A percentile compares a stretch with the other conserved stretches of the same genome.
Evolutionary conservation across 2,329 filamentous ascomycete species (phyloP).

Genomic region (Tolypocladium sp.): DNA sequence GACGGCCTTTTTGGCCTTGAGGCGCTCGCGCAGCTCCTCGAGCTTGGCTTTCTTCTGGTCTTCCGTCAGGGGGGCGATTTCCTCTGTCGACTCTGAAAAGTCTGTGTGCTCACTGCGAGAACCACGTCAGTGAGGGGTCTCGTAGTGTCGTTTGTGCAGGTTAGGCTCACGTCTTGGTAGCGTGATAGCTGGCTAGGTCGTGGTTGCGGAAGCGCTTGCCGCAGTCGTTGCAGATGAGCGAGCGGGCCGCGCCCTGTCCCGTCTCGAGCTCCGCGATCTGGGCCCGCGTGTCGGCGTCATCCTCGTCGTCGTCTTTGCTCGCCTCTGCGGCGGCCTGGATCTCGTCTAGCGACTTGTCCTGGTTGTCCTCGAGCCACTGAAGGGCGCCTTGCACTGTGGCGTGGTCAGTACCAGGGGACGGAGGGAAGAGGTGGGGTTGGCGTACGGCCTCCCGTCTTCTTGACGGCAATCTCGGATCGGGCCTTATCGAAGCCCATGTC

Average conservation of each 20-base stretch:
- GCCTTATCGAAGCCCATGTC: constrained; percentile 78
- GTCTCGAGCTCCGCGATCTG: constrained; percentile 59
- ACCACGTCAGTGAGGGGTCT: constrained; percentile 3
- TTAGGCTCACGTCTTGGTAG: constrained; percentile 62
- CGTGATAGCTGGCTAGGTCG: constrained; percentile 81
- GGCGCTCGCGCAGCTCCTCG: constrained; percentile 60
- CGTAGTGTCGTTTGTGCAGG: background rate
- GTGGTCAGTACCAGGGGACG: constrained; percentile 1
- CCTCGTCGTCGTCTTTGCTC: constrained; percentile 32
- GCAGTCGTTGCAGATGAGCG: constrained; percentile 89
- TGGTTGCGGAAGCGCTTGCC: constrained; percentile 81
- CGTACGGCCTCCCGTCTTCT: constrained; percentile 72
- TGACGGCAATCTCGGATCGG: constrained; percentile 73
- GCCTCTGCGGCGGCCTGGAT: constrained; percentile 45
- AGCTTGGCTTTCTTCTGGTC: constrained; percentile 82
- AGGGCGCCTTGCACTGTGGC: constrained; percentile 71
- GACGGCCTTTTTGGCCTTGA: constrained; percentile 62
- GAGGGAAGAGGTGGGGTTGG: constrained; percentile 7
- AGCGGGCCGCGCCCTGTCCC: constrained; percentile 52
- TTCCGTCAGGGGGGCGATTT: constrained; percentile 81
- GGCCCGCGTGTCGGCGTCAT: constrained; percentile 38
- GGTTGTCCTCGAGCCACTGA: constrained; percentile 89
- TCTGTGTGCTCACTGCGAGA: constrained; percentile 66
- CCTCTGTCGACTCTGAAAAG: constrained; percentile 89
- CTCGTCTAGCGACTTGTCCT: constrained; percentile 79